Percentiles rank a stretch among this genome's conserved stretches.
phyloP scores from a whole-genome alignment of 805 yeast species.

The Candida morakotiae region DNA sequence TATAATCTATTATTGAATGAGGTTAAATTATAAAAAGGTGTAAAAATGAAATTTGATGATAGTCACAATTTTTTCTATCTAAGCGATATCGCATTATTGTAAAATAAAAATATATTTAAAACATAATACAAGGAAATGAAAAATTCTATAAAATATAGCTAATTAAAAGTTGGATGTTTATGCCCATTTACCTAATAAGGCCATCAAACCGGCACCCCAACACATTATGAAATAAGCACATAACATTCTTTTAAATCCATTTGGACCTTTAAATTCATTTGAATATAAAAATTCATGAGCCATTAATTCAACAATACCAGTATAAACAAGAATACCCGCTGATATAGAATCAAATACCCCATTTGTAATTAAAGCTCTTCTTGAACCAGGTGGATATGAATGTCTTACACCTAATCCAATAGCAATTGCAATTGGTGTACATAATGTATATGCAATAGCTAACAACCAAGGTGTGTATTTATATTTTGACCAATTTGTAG shows the following conservation, averaged over 20 bases:
- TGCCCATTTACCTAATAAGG: slow-evolving; percentile 62
- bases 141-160: no score
- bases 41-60: not conserved
- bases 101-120: no score
- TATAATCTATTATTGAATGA: no score
- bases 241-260: slow-evolving; percentile 48
- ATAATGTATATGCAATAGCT: slow-evolving; percentile 46
- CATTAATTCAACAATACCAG: slow-evolving; percentile 74
- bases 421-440: slow-evolving; percentile 74
- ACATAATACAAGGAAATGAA: not conserved
- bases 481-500: slow-evolving; percentile 32
- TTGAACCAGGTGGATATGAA: slow-evolving; percentile 55
- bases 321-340: slow-evolving; percentile 73
- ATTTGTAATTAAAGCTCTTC: slow-evolving; percentile 57
- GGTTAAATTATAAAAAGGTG: no score
- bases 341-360: slow-evolving; percentile 76
- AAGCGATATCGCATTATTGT: slow-evolving; percentile 2
- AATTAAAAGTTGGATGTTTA: no score
- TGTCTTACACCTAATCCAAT: slow-evolving; percentile 74
- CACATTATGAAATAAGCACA: slow-evolving; percentile 52
- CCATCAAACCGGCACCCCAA: slow-evolving; percentile 75
- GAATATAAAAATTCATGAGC: slow-evolving; percentile 70
- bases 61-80: not conserved
- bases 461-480: slow-evolving; percentile 56
- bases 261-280: slow-evolving; percentile 59